phyloP scores from a whole-genome alignment of 1,139 yeast genomes.

The Meyerozyma elateridarum region DNA sequence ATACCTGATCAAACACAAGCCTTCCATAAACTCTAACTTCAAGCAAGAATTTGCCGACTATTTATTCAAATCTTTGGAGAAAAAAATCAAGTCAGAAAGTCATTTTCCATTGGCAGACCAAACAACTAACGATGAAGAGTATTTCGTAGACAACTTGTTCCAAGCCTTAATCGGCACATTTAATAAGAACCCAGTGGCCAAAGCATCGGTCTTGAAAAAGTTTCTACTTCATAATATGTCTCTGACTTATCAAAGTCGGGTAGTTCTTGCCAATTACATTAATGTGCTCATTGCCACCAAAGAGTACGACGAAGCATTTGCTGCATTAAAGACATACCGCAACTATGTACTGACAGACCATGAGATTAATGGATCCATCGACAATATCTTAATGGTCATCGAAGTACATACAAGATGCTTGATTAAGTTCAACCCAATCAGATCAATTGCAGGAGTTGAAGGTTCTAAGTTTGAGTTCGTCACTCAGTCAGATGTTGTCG shows the following conservation, averaged over 20 bases:
- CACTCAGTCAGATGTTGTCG: constrained; percentile 19
- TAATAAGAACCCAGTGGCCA: constrained; percentile 18
- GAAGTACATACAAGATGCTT: constrained; percentile 35
- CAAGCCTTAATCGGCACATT: constrained; percentile 26
- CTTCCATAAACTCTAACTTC: constrained; percentile 20
- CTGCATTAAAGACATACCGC: constrained; percentile 37
- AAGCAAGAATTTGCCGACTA: constrained; percentile 27
- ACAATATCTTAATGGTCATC: constrained; percentile 33
- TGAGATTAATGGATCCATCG: constrained; percentile 29
- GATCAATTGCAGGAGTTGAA: constrained; percentile 17
- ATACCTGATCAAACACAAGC: constrained; percentile 25
- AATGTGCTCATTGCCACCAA: constrained; percentile 30
- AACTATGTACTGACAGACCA: constrained; percentile 32
- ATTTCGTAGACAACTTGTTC: constrained; percentile 32
- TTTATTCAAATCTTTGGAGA: constrained; percentile 22
- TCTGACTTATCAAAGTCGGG: constrained; percentile 37
- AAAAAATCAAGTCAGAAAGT: constrained; percentile 15
- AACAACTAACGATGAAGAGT: constrained; percentile 18
- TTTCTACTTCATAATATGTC: constrained; percentile 28
- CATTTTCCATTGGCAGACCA: constrained; percentile 34
- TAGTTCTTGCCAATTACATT: constrained; percentile 30
- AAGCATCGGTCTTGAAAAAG: constrained; percentile 27
- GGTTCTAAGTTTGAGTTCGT: constrained; percentile 24
- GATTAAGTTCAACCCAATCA: constrained; percentile 34
- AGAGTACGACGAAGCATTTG: constrained; percentile 43